phyloP scores from a whole-genome alignment of 2,329 filamentous ascomycete species.

The Xylaria sp. region DNA sequence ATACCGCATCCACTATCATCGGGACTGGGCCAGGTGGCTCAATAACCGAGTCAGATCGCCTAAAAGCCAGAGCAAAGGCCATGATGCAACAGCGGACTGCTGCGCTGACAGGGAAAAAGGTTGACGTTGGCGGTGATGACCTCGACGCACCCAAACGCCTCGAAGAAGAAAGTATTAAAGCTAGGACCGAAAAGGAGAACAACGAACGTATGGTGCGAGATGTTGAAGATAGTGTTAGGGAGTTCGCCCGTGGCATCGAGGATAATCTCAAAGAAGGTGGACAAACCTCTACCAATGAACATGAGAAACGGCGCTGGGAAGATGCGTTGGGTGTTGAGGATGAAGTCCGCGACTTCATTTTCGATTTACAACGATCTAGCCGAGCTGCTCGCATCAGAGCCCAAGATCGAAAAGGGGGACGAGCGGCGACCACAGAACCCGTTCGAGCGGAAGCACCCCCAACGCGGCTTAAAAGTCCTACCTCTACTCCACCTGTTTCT shows the following conservation, averaged over 20 bases:
- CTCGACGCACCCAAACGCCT: slow-evolving; percentile 83
- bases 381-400: slow-evolving; percentile 75
- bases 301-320: slow-evolving; percentile 94
- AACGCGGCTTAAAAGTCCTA: slow-evolving; percentile 63
- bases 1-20: slow-evolving; percentile 81
- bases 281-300: slow-evolving; percentile 80
- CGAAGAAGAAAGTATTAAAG: slow-evolving; percentile 86
- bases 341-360: slow-evolving; percentile 97
- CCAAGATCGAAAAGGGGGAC: slow-evolving; percentile 64
- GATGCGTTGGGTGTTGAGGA: slow-evolving; percentile 96
- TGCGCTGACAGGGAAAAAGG: slow-evolving; percentile 86
- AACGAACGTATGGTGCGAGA: slow-evolving; percentile 97
- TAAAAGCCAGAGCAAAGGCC: slow-evolving; percentile 94
- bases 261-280: slow-evolving; percentile 85
- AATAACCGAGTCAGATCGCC: slow-evolving; percentile 91
- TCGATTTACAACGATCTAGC: slow-evolving; percentile 89
- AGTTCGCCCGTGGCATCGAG: slow-evolving; percentile 86
- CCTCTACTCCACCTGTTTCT: slow-evolving; percentile 62
- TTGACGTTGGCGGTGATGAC: slow-evolving; percentile 75
- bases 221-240: slow-evolving; percentile 94
- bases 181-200: slow-evolving; percentile 87
- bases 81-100: slow-evolving; percentile 99
- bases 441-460: slow-evolving; percentile 59
- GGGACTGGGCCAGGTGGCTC: slow-evolving; percentile 92
- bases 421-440: slow-evolving; percentile 56